Evolutionary conservation across 208 protist genomes (phyloP).

Genomic region (Trypanosoma boissoni): DNA sequence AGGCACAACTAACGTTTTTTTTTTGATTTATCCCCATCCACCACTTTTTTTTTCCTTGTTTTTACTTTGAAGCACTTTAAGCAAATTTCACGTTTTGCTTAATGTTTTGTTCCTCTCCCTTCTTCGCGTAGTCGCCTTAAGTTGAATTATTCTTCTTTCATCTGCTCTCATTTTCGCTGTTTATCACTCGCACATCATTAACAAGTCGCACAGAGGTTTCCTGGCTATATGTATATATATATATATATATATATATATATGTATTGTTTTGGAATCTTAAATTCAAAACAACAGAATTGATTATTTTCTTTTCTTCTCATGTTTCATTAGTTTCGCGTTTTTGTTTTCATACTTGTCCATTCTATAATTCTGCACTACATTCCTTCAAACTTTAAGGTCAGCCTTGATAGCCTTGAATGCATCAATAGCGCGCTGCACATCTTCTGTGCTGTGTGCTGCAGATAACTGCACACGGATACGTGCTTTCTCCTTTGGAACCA

Average conservation of each 20-base stretch:
- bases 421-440: conserved; percentile 64
- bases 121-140: too few relatives aligned
- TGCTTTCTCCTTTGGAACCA: conserved; percentile 75
- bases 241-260: background rate
- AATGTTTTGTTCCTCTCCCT: too few relatives aligned
- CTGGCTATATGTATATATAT: conserved; percentile 5
- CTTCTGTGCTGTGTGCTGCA: conserved; percentile 71
- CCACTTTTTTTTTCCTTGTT: too few relatives aligned
- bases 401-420: conserved; percentile 82
- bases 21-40: too few relatives aligned
- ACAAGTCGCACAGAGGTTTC: conserved; percentile 1
- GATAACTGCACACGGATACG: conserved; percentile 89
- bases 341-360: background rate
- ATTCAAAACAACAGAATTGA: background rate
- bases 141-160: too few relatives aligned
- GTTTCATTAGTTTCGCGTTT: background rate
- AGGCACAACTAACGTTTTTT: too few relatives aligned
- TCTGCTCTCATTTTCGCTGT: too few relatives aligned
- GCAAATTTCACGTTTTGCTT: too few relatives aligned
- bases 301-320: conserved; percentile 3
- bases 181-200: too few relatives aligned
- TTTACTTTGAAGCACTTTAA: too few relatives aligned
- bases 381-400: conserved; percentile 24
- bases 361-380: background rate
- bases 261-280: too few relatives aligned